phyloP scores from a whole-genome alignment of 352 stramenopile genomes.

The Globisporangium polare region DNA sequence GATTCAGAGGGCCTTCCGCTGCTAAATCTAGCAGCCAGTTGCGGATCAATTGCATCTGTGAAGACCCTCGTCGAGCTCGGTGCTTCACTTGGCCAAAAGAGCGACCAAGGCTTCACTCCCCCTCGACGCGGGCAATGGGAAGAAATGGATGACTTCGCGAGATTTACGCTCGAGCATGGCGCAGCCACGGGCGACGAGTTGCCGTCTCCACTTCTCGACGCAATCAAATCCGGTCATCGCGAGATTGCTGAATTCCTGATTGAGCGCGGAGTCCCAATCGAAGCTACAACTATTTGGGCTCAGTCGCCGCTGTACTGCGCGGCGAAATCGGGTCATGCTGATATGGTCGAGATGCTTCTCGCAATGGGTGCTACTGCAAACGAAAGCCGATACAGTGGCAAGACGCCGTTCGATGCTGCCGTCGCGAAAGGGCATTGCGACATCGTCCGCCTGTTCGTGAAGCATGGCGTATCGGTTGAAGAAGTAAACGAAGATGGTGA shows the following conservation, averaged over 20 bases:
- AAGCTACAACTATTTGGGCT: not conserved
- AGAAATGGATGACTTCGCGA: no score
- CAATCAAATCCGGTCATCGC: not conserved
- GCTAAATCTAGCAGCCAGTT: no score
- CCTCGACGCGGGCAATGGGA: no score
- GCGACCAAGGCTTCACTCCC: no score
- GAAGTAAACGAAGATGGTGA: not conserved
- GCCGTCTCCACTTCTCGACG: not conserved
- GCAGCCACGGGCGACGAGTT: no score
- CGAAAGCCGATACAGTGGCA: not conserved
- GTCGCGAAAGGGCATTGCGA: not conserved
- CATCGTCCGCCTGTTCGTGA: not conserved
- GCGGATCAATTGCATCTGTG: no score
- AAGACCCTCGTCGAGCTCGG: no score
- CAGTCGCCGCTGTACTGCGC: not conserved
- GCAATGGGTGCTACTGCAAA: not conserved
- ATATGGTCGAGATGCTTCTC: not conserved
- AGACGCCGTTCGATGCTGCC: not conserved
- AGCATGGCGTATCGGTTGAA: not conserved
- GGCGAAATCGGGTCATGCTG: not conserved
- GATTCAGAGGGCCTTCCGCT: no score
- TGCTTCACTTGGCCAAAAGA: no score
- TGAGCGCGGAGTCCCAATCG: not conserved
- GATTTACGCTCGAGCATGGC: no score
- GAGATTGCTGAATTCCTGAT: not conserved